Percentiles rank a stretch among this genome's conserved stretches.
Conservation (phyloP, 176 grass and related monocot genomes). For the Aechmea fasciata region DNA sequence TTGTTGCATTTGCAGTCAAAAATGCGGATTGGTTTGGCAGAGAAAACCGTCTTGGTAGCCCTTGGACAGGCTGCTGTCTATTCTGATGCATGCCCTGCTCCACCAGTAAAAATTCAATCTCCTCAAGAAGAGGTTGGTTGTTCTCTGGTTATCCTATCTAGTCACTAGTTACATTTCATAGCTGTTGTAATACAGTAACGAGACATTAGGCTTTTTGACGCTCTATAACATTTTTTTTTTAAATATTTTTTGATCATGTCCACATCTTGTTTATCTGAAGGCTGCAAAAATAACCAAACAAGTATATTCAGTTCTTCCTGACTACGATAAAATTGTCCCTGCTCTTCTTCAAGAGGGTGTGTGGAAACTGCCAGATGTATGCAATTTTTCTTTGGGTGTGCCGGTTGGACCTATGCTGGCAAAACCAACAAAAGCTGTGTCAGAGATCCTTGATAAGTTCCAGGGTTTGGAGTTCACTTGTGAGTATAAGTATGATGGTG, state of each 20-base stretch:
- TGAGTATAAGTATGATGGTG: conserved; percentile 99
- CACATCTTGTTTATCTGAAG: conserved; percentile 41
- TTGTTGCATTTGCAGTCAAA: conserved; percentile 63
- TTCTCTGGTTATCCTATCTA: neutral
- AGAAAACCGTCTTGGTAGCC: conserved; percentile 93
- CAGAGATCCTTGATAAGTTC: conserved; percentile 97
- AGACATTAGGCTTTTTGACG: neutral
- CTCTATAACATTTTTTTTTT: neutral
- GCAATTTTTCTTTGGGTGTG: conserved; percentile 91
- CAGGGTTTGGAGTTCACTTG: conserved; percentile 95
- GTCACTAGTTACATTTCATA: neutral
- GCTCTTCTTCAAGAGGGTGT: conserved; percentile 72
- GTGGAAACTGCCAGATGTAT: conserved; percentile 88
- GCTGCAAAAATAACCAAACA: conserved; percentile 89
- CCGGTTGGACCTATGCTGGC: conserved; percentile 98
- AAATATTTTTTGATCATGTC: conserved; percentile 19
- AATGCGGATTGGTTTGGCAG: conserved; percentile 96
- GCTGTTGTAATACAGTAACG: neutral
- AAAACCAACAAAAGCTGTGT: conserved; percentile 98
- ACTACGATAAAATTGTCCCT: conserved; percentile 90
- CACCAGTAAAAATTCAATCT: conserved; percentile 43
- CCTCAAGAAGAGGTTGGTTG: conserved; percentile 66
- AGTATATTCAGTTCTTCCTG: conserved; percentile 89
- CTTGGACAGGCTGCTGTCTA: conserved; percentile 81
- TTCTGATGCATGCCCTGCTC: conserved; percentile 35